Evolutionary conservation across 2,329 filamentous ascomycete species (phyloP), one percentile per base, ranked within the genome.

Genomic region (Ophiostoma montium): DNA sequence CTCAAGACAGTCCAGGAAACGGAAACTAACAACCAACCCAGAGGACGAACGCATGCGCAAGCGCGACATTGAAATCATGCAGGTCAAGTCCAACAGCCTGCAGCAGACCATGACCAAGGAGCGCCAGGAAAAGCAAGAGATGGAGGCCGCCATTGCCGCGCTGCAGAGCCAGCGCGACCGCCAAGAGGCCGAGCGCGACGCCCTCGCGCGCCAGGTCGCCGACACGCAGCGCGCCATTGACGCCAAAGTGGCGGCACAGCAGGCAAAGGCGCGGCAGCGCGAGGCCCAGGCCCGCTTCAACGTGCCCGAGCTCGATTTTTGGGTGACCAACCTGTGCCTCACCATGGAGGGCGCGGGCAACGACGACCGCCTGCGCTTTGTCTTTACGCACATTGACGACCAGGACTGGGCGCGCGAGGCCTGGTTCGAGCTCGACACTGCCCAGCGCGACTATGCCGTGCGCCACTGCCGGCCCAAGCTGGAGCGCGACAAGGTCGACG

Each of bases 1-100:
- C 11, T 27, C 12, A 1, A 21, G 32, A 35, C 30, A 15, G 21
- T 27, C 33, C 33, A 18, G 31, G 9, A 50, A 53, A 50, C 38
- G 8, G 12, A 36, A 18, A 27, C 23, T 42, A 27, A 50, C 39
- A 27, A 27, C n/a, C 10, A 6, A 15, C 30, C 16, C 63, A 94
- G 89, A 95, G 78, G 86, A 94, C 65, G 82, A 94, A 63, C 83
- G 86, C 53, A 88, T 90, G 79, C 86, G 84, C 68, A 84, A 84
- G 60, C 84, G 84, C 59, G 84, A 89, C 59, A 88, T 95, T 55
- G 84, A 94, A 60, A 90, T 94, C 54, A 69, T 86, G 7, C 75
- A 82, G 52, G 74, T 82, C 60, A 86, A 86, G 60, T 77, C 78
- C 38, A 74, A 72, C 47, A 79, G 79, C 5, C 81, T 87, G 64